These are phyloP conservation scores for Trypanosomatidae sp. DNA, from an alignment of 208 protist genomes.

Conservation along the genomic window DNA sequence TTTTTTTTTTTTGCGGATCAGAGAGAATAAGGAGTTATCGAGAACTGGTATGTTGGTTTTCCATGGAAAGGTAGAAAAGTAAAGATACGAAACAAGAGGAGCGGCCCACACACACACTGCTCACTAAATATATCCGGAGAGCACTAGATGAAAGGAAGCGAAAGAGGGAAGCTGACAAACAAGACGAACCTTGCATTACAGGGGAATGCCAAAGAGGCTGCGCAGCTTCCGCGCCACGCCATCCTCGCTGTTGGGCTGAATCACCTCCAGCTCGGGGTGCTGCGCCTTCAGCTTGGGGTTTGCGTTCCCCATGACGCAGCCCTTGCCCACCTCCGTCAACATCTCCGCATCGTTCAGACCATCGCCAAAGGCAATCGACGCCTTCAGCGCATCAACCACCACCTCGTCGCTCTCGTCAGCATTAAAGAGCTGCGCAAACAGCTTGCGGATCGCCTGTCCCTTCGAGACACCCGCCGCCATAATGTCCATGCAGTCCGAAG, in stretches of 20 bases:
- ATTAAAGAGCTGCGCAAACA: slow-evolving; percentile 16
- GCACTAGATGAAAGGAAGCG: too few species aligned
- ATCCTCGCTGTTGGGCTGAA: slow-evolving; percentile 42
- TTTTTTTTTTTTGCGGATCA: too few species aligned
- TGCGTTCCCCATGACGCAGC: slow-evolving; percentile 55
- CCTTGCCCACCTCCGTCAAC: slow-evolving; percentile 38
- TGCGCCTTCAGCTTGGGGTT: slow-evolving; percentile 37
- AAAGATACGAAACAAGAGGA: too few species aligned
- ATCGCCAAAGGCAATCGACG: slow-evolving; percentile 61
- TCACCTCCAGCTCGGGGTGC: slow-evolving; percentile 43
- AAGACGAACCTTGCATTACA: neutral
- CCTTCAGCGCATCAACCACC: slow-evolving; percentile 12
- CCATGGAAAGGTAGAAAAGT: too few species aligned
- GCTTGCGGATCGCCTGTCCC: slow-evolving; percentile 20
- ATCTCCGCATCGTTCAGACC: slow-evolving; percentile 60
- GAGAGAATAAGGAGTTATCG: too few species aligned
- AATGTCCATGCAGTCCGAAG: slow-evolving; percentile 39
- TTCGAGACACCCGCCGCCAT: slow-evolving; percentile 39
- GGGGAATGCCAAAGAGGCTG: slow-evolving; percentile 32
- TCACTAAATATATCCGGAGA: too few species aligned
- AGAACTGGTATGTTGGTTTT: too few species aligned
- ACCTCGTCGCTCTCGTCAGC: slow-evolving; percentile 11
- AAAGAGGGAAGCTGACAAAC: too few species aligned
- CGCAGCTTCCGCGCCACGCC: slow-evolving; percentile 49
- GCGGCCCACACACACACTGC: too few species aligned